These are phyloP conservation scores for Phytophthora multivora DNA, from an alignment of 352 stramenopile species.

Conservation along the genomic window DNA sequence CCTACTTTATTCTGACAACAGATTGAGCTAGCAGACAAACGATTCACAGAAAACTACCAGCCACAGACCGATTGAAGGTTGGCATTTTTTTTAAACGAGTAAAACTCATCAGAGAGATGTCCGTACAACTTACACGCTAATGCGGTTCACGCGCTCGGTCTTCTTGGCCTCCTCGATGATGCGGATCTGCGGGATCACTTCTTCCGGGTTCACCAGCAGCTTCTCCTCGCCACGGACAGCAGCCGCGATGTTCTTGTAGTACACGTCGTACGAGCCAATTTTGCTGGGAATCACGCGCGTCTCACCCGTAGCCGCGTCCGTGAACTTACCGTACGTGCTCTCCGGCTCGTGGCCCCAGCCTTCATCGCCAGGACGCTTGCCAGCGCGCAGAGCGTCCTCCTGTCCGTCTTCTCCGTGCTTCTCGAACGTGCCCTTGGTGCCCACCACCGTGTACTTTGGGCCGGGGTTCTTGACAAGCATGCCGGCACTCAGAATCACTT, in stretches of 20 bases:
- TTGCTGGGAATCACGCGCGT: conserved; percentile 43
- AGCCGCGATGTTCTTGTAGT: conserved; percentile 75
- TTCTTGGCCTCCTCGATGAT: conserved; percentile 78
- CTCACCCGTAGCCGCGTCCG: conserved; percentile 19
- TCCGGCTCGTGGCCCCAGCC: conserved; percentile 61
- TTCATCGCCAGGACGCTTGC: conserved; percentile 51
- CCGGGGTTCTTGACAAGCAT: conserved; percentile 68
- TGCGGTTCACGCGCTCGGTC: conserved; percentile 48
- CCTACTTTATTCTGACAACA: conserved; percentile 2
- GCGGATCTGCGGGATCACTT: conserved; percentile 65
- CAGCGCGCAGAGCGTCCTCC: conserved; percentile 61
- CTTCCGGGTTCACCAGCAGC: conserved; percentile 56
- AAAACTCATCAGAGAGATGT: neutral
- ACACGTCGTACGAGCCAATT: conserved; percentile 61
- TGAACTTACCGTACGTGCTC: conserved; percentile 52
- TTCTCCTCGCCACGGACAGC: conserved; percentile 52
- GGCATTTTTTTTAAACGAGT: neutral
- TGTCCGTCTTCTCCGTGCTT: conserved; percentile 77
- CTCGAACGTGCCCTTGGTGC: conserved; percentile 51
- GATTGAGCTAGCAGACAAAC: conserved; percentile 32
- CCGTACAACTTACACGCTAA: conserved; percentile 14
- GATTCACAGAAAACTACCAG: conserved; percentile 25
- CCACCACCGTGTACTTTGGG: conserved; percentile 73
- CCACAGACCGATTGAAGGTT: conserved; percentile 10
- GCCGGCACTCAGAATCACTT: conserved; percentile 68